Evolutionary conservation across 257 asterid genomes (phyloP).

Genomic region (Lithospermum erythrorhizon): DNA sequence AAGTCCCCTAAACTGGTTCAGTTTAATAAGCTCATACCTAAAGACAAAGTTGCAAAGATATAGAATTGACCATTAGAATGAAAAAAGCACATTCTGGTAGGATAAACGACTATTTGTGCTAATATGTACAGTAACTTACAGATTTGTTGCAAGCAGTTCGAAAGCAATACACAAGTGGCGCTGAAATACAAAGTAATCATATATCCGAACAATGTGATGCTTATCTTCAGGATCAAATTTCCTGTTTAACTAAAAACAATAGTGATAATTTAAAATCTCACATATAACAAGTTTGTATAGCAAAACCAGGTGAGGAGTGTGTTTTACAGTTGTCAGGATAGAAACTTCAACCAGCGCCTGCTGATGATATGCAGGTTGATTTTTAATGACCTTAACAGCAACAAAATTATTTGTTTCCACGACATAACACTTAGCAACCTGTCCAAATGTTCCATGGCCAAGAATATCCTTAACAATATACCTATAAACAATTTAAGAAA

Average conservation of each 20-base stretch:
- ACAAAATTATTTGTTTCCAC: conserved; percentile 60
- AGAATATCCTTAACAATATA: conserved; percentile 86
- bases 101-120: background rate
- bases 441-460: conserved; percentile 99
- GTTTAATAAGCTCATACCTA: conserved; percentile 96
- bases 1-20: conserved; percentile 84
- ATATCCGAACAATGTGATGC: conserved; percentile 95
- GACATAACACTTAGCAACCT: conserved; percentile 98
- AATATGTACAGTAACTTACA: conserved; percentile 46
- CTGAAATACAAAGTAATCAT: conserved; percentile 80
- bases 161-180: conserved; percentile 91
- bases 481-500: conserved; percentile 38
- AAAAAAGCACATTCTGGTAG: background rate
- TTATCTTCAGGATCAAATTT: conserved; percentile 98
- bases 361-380: conserved; percentile 94
- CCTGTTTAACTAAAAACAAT: conserved; percentile 59
- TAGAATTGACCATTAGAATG: background rate
- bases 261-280: conserved; percentile 12
- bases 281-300: conserved; percentile 12
- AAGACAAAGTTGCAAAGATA: conserved; percentile 7
- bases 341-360: conserved; percentile 99
- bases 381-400: conserved; percentile 94
- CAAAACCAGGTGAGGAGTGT: conserved; percentile 14
- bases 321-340: conserved; percentile 66
- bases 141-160: conserved; percentile 88